A percentile compares a stretch with the other conserved stretches of the same genome.
These are phyloP conservation scores for Schizosaccharomyces japonicus DNA, from an alignment of 805 yeast genomes.

Conservation along the genomic window DNA sequence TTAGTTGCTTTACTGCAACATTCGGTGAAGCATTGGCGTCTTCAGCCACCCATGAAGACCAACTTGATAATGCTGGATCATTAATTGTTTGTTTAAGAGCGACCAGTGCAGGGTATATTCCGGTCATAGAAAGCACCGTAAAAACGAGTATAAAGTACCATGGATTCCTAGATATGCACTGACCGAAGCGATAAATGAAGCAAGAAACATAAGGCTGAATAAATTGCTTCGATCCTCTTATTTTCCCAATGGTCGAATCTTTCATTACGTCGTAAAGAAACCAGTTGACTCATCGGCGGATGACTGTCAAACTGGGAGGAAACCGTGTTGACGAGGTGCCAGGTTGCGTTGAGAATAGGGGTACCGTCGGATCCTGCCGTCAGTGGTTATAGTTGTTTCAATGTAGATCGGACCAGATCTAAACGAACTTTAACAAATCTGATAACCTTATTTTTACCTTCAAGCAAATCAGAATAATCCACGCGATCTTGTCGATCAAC, in stretches of 20 bases:
- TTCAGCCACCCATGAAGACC: conserved; percentile 1
- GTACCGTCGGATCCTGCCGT: too few species aligned
- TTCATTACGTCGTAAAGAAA: too few species aligned
- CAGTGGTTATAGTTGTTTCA: too few species aligned
- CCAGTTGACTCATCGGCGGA: too few species aligned
- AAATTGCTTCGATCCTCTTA: not conserved
- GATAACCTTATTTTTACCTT: too few species aligned
- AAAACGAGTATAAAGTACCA: not conserved
- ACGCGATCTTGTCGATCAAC: too few species aligned
- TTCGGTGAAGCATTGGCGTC: not conserved
- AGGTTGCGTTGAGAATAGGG: too few species aligned
- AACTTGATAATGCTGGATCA: not conserved
- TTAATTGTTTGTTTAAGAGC: not conserved
- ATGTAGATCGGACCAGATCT: too few species aligned
- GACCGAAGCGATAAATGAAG: not conserved
- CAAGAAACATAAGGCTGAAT: not conserved
- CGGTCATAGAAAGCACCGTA: not conserved
- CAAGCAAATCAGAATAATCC: too few species aligned
- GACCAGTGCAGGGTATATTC: not conserved
- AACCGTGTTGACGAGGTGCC: too few species aligned
- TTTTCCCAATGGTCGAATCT: not conserved
- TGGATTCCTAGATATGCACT: not conserved
- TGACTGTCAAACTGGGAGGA: too few species aligned
- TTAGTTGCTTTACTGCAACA: not conserved
- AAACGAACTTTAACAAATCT: too few species aligned